phyloP scores from a whole-genome alignment of 2,329 filamentous ascomycete species.

The Teratosphaeria pseudoeucalypti region DNA sequence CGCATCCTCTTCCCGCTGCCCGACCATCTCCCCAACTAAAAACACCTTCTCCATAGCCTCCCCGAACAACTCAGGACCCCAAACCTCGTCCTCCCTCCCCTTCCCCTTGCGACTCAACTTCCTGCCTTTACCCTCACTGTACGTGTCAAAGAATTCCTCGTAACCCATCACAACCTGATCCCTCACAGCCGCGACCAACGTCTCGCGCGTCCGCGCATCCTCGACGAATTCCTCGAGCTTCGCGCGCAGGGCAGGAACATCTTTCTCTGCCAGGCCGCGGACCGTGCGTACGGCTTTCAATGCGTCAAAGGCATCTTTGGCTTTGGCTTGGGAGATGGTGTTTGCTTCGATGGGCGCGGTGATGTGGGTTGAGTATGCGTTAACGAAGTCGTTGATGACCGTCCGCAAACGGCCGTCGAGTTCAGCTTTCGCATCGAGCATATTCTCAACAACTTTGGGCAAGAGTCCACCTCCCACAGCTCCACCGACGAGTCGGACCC shows the following conservation, averaged over 20 bases:
- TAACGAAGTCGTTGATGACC: slow-evolving; percentile 58
- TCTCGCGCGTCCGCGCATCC: slow-evolving; percentile 54
- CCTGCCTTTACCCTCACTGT: slow-evolving; percentile 29
- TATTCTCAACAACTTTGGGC: slow-evolving; percentile 58
- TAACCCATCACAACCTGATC: slow-evolving; percentile 53
- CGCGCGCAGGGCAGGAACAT: slow-evolving; percentile 45
- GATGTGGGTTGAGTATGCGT: slow-evolving; percentile 47
- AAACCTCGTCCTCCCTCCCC: slow-evolving; percentile 50
- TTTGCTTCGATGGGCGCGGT: slow-evolving; percentile 33
- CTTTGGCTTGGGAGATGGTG: slow-evolving; percentile 11
- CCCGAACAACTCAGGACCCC: slow-evolving; percentile 54
- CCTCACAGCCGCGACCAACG: slow-evolving; percentile 54
- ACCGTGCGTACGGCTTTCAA: slow-evolving; percentile 33
- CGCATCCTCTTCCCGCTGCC: slow-evolving; percentile 23
- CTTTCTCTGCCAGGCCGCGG: slow-evolving; percentile 46
- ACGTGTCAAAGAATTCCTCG: slow-evolving; percentile 52
- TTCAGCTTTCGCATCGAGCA: slow-evolving; percentile 61
- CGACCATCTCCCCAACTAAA: slow-evolving; percentile 38
- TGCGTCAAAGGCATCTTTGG: slow-evolving; percentile 15
- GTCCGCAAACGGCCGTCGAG: slow-evolving; percentile 52
- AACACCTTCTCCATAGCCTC: slow-evolving; percentile 54
- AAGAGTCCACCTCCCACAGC: slow-evolving; percentile 39
- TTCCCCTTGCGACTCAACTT: slow-evolving; percentile 44
- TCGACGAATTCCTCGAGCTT: slow-evolving; percentile 55
- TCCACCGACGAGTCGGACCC: slow-evolving; percentile 47